These are phyloP conservation scores for Coemansia sp. DNA, from an alignment of 192 early-diverging fungal species.

Conservation along the genomic window DNA sequence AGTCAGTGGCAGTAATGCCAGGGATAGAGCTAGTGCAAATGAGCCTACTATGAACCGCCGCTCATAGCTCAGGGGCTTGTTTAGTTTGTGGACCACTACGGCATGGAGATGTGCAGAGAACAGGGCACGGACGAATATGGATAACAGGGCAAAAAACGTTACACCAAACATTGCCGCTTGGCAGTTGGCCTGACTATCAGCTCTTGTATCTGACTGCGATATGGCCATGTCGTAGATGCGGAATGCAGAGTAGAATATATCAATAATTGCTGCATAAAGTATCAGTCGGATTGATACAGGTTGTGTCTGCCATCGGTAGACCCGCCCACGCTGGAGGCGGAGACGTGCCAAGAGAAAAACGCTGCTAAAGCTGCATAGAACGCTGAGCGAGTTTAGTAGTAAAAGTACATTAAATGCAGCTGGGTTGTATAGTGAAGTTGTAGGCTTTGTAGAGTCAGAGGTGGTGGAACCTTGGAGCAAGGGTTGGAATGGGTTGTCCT, in stretches of 20 bases:
- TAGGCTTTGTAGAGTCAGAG: background rate
- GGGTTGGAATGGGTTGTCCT: conserved; percentile 23
- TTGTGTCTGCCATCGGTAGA: conserved; percentile 13
- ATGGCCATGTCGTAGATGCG: conserved; percentile 28
- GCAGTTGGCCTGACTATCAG: conserved; percentile 35
- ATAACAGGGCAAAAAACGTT: conserved; percentile 33
- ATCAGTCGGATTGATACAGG: conserved; percentile 25
- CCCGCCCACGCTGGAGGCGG: conserved; percentile 3
- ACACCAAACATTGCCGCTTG: conserved; percentile 40
- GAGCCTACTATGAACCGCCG: conserved; percentile 14
- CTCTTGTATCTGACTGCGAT: conserved; percentile 18
- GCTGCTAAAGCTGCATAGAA: conserved; percentile 16
- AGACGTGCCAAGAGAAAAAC: conserved; percentile 10
- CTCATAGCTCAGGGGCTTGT: conserved; percentile 21
- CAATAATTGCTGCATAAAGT: conserved; percentile 22
- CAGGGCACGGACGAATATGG: conserved; percentile 25
- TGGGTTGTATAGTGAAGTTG: conserved; percentile 11
- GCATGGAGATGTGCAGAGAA: conserved; percentile 30
- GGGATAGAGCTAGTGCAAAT: conserved; percentile 16
- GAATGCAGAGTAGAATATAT: conserved; percentile 17
- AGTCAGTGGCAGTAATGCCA: conserved; percentile 24
- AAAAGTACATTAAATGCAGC: conserved; percentile 11
- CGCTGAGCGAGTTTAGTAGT: conserved; percentile 18
- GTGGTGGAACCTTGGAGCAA: conserved; percentile 1
- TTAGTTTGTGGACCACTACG: conserved; percentile 15